These are phyloP conservation scores for Lecanicillium sp. DNA, from an alignment of 2,329 filamentous ascomycete species.

Conservation along the genomic window DNA sequence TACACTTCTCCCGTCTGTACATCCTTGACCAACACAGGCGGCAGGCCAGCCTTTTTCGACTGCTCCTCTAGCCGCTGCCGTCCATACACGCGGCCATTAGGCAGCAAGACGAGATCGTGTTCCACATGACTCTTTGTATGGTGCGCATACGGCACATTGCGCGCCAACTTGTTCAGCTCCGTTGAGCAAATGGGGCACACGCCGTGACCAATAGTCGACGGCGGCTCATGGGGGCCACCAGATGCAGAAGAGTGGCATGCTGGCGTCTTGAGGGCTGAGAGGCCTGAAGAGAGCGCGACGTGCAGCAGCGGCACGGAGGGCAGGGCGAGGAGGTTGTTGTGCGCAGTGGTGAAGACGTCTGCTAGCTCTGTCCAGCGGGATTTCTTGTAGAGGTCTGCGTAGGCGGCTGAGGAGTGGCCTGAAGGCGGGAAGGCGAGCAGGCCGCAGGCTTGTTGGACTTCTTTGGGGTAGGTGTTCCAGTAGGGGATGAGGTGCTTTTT, in stretches of 20 bases:
- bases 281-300: conserved; percentile 79
- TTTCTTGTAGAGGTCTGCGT: conserved; percentile 58
- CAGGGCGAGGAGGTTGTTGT: conserved; percentile 77
- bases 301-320: conserved; percentile 79
- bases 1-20: conserved; percentile 66
- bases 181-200: conserved; percentile 95
- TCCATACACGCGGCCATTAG: conserved; percentile 82
- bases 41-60: conserved; percentile 69
- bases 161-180: conserved; percentile 85
- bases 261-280: conserved; percentile 93
- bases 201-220: conserved; percentile 51
- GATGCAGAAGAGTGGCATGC: conserved; percentile 70
- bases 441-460: conserved; percentile 67
- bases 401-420: conserved; percentile 31
- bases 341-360: conserved; percentile 72
- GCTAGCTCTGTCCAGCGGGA: conserved; percentile 71
- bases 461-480: conserved; percentile 55
- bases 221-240: conserved; percentile 6
- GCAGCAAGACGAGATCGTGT: conserved; percentile 75
- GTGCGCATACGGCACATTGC: conserved; percentile 85
- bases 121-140: conserved; percentile 93
- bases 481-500: conserved; percentile 72
- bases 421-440: conserved; percentile 64
- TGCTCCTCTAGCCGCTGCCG: conserved; percentile 64
- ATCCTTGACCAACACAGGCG: conserved; percentile 63